phyloP scores from a whole-genome alignment of 2,329 filamentous ascomycete species.

The Aureobasidium uvarum region DNA sequence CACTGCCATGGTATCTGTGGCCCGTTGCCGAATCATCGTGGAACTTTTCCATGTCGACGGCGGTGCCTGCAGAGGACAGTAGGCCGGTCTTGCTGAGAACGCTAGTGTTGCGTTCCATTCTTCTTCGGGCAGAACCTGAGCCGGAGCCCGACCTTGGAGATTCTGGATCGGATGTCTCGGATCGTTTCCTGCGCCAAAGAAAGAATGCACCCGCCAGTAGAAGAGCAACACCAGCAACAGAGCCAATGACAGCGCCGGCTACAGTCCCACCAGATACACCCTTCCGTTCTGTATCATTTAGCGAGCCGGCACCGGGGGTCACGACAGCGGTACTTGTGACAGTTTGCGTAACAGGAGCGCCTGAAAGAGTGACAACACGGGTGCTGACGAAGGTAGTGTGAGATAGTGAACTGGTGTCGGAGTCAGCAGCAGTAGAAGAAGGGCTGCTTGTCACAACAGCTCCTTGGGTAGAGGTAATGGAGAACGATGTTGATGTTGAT shows the following conservation, averaged over 20 bases:
- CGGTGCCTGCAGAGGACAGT: slow-evolving; percentile 34
- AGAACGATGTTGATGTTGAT: slow-evolving; percentile 26
- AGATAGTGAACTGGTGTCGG: slow-evolving; percentile 28
- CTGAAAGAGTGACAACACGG: slow-evolving; percentile 46
- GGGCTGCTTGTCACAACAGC: slow-evolving; percentile 25
- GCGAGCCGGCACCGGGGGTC: slow-evolving; percentile 31
- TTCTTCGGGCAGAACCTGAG: slow-evolving; percentile 20
- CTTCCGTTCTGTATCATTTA: slow-evolving; percentile 28
- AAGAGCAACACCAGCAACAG: slow-evolving; percentile 41
- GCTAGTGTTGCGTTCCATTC: slow-evolving; percentile 44
- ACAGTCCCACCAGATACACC: slow-evolving; percentile 45
- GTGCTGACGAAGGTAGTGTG: slow-evolving; percentile 39
- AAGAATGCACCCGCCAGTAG: slow-evolving; percentile 43
- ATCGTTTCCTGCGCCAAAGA: slow-evolving; percentile 41
- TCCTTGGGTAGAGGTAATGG: slow-evolving; percentile 27
- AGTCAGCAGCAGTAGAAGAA: slow-evolving; percentile 18
- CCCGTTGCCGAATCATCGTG: slow-evolving; percentile 31
- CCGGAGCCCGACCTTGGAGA: slow-evolving; percentile 12
- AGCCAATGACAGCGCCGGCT: slow-evolving; percentile 48
- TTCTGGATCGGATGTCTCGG: slow-evolving; percentile 28
- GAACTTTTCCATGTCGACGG: slow-evolving; percentile 35
- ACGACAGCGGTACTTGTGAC: slow-evolving; percentile 43
- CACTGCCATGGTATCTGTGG: slow-evolving; percentile 34
- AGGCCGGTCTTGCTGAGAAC: slow-evolving; percentile 51
- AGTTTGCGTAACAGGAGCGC: slow-evolving; percentile 46